Conservation (phyloP, 2,329 filamentous ascomycete species). For the Exophiala xenobiotica region DNA sequence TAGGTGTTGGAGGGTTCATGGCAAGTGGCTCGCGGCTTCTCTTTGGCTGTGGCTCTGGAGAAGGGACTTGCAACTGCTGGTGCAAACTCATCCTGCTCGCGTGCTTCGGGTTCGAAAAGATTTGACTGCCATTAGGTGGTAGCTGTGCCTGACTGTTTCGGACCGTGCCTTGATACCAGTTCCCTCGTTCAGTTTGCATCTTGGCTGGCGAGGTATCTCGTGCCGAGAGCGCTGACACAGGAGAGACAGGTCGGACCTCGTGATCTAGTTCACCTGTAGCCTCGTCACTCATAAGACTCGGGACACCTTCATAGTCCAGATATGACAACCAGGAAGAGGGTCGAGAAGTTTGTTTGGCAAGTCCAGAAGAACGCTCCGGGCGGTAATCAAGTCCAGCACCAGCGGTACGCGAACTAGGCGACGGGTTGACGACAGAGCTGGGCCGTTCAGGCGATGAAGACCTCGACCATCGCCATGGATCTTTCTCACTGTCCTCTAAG, state of each 20-base stretch:
- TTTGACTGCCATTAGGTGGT: slow-evolving; percentile 8
- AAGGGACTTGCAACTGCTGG: slow-evolving; percentile 14
- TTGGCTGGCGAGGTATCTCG: slow-evolving; percentile 18
- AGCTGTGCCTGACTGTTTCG: slow-evolving; percentile 15
- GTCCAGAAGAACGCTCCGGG: slow-evolving; percentile 26
- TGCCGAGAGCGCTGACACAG: slow-evolving; percentile 24
- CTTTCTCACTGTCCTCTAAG: slow-evolving; percentile 24
- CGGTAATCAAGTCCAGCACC: slow-evolving; percentile 29
- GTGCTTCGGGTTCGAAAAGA: slow-evolving; percentile 1
- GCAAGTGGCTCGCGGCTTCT: slow-evolving; percentile 41
- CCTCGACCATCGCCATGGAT: slow-evolving; percentile 30
- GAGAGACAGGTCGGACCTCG: slow-evolving; percentile 27
- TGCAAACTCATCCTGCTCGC: slow-evolving; percentile 8
- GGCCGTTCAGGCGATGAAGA: slow-evolving; percentile 34
- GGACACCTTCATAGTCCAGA: slow-evolving; percentile 30
- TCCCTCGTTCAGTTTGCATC: slow-evolving; percentile 18
- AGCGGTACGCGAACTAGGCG: slow-evolving; percentile 27
- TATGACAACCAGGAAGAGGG: slow-evolving; percentile 31
- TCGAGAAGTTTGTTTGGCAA: slow-evolving; percentile 16
- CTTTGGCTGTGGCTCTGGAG: slow-evolving; percentile 18
- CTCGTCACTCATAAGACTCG: slow-evolving; percentile 22
- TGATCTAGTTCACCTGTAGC: slow-evolving; percentile 22
- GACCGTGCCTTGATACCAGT: slow-evolving; percentile 22
- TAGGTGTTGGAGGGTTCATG: slow-evolving; percentile 48
- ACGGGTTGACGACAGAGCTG: slow-evolving; percentile 33